These are phyloP conservation scores for Nadsonia fulvescens DNA, from an alignment of 805 yeast genomes.

Conservation along the genomic window DNA sequence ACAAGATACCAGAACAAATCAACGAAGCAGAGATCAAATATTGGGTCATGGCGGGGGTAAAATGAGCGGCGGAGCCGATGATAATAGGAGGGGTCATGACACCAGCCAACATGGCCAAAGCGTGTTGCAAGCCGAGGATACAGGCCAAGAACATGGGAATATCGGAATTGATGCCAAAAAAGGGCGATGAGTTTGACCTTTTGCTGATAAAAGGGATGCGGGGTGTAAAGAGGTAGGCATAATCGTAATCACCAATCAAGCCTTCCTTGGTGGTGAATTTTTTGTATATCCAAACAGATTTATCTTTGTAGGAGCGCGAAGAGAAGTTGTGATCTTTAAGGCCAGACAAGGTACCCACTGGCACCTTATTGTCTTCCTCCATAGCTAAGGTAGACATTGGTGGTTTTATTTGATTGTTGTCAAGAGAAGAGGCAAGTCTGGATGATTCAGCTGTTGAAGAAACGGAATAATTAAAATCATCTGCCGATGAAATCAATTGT, in stretches of 20 bases:
- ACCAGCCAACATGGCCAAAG: slow-evolving; percentile 85
- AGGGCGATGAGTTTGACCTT: slow-evolving; percentile 45
- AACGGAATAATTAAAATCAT: no score
- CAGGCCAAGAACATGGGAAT: slow-evolving; percentile 71
- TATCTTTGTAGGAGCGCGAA: no score
- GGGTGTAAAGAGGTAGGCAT: slow-evolving; percentile 64
- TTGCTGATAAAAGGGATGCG: slow-evolving; percentile 45
- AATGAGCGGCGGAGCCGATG: slow-evolving; percentile 45
- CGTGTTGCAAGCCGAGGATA: slow-evolving; percentile 70
- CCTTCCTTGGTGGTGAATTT: slow-evolving; percentile 59
- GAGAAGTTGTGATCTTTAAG: no score
- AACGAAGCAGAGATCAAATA: slow-evolving; percentile 56
- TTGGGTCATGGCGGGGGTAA: slow-evolving; percentile 31
- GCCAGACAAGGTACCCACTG: no score
- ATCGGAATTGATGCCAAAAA: slow-evolving; percentile 62
- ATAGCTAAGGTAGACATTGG: no score
- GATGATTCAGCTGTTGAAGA: no score
- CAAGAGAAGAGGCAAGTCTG: no score
- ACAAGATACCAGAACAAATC: slow-evolving; percentile 53
- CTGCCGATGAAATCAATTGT: no score
- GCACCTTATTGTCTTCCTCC: no score
- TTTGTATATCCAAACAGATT: no score
- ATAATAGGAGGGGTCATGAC: slow-evolving; percentile 70
- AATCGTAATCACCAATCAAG: slow-evolving; percentile 74
- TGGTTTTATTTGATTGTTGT: no score